A percentile compares a stretch with the other conserved stretches of the same genome.
Conservation (phyloP, 163 green algal genomes). For the Volvox carteri region DNA sequence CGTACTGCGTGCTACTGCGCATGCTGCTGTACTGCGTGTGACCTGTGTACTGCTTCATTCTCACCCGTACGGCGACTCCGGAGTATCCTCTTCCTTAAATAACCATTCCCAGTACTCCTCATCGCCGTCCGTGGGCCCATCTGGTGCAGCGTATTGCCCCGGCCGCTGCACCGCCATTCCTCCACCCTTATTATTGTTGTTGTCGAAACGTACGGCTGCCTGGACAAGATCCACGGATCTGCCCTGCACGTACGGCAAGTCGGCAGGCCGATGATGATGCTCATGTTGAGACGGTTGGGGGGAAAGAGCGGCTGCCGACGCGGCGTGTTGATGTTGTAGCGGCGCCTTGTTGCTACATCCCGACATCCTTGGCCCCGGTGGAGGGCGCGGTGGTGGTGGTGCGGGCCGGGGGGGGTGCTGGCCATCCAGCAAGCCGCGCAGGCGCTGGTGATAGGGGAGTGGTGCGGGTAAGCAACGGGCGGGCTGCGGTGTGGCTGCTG, state of each 20-base stretch:
- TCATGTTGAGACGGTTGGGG: neutral
- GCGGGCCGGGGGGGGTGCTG: neutral
- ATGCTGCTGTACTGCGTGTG: neutral
- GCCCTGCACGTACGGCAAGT: slow-evolving; percentile 12
- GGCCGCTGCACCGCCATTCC: no score
- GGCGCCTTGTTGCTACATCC: neutral
- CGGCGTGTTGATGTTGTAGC: no score
- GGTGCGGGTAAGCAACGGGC: neutral
- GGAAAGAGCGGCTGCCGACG: neutral
- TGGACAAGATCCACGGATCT: neutral
- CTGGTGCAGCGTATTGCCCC: no score
- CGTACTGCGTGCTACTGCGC: no score
- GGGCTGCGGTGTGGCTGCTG: neutral
- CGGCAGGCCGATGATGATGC: neutral
- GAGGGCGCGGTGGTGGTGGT: neutral
- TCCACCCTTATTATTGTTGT: neutral
- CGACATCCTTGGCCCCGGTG: no score
- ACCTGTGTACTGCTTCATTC: neutral
- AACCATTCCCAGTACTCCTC: slow-evolving; percentile 53
- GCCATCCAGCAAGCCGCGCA: slow-evolving; percentile 37
- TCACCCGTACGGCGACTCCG: slow-evolving; percentile 51
- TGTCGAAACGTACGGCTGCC: neutral
- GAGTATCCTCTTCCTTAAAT: neutral
- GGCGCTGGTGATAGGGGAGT: slow-evolving; percentile 39
- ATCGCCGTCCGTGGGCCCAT: neutral